phyloP scores from a whole-genome alignment of 2,329 filamentous ascomycete species.

The Pochonia chlamydosporia region DNA sequence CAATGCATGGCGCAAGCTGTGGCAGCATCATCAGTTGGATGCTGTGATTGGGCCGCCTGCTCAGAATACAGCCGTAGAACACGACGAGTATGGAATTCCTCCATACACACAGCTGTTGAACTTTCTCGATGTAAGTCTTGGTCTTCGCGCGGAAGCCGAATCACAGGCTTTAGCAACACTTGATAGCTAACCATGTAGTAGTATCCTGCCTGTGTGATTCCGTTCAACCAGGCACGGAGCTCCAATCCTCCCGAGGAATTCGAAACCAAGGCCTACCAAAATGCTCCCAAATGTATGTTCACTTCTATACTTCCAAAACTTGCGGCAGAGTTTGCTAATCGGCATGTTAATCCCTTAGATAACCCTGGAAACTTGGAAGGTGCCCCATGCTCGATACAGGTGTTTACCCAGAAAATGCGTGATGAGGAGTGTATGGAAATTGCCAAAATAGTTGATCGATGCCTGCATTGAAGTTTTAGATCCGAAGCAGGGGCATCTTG shows the following conservation, averaged over 20 bases:
- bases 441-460: no score
- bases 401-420: slow-evolving; percentile 37
- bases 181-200: no score
- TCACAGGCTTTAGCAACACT: slow-evolving; percentile 18
- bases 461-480: no score
- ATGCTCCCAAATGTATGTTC: not conserved
- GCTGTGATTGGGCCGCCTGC: slow-evolving; percentile 42
- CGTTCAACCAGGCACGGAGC: slow-evolving; percentile 36
- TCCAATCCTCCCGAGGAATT: slow-evolving; percentile 1
- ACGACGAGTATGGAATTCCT: slow-evolving; percentile 43
- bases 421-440: slow-evolving; percentile 40
- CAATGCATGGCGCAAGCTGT: slow-evolving; percentile 34
- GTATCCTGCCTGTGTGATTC: slow-evolving; percentile 46
- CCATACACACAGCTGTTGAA: slow-evolving; percentile 46
- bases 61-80: slow-evolving; percentile 42
- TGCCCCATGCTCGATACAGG: slow-evolving; percentile 39
- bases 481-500: no score
- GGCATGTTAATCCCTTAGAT: slow-evolving; percentile 25
- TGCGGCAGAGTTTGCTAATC: not conserved
- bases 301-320: no score
- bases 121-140: slow-evolving; percentile 39
- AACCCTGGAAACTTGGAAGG: slow-evolving; percentile 32
- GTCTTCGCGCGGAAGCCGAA: not conserved
- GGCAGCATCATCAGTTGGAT: slow-evolving; percentile 39
- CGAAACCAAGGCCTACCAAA: slow-evolving; percentile 5